Base-by-base conservation (phyloP, 345 rosid species). In the Salix purpurea region DNA sequence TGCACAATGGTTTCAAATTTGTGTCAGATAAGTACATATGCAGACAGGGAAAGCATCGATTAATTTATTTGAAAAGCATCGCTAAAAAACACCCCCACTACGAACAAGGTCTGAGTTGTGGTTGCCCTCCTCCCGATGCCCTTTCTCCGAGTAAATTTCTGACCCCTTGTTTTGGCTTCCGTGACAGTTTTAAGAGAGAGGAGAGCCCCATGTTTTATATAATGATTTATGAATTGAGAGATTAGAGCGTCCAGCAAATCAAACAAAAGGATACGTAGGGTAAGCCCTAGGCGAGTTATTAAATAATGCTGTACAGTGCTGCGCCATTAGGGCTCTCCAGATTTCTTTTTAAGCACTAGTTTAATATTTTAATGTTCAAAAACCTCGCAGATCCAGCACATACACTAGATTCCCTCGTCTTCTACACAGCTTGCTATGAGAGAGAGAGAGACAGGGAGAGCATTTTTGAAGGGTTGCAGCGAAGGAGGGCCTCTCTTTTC, bases 351-450 rank as follows among this genome's bases (percentile, higher is more conserved):
- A 83, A 83, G 81, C 83, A 78, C 86, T 88, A 79, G 46, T 72
- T 77, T 72, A 76, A 78, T 74, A 79, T 71, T 82, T 73, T 72
- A 83, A 75, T 83, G 80, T 84, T 69, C 74, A 75, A 73, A 68
- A 50, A 80, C 69, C 82, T 79, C 75, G 65, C 85, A 85, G 89
- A 87, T 88, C 92, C 90, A 87, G 84, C 90, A 85, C 87, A 81
- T 74, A 77, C 83, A 71, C 72, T 74, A 84, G 89, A 86, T 89
- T 89, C 86, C 82, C 50, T 46, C 50, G 39, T n/a, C 80, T 46
- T 70, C 78, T 68, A 82, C 76, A 81, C 87, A 86, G 79, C 88
- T 88, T 79, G 86, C 80, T 83, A 78, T 79, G 52, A 69, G 76
- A 65, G n/a, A 69, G 76, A 65, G n/a, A 72, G 81, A 70, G 82